A percentile compares a stretch with the other conserved stretches of the same genome.
These are phyloP conservation scores for Amauroascus niger DNA, from an alignment of 2,329 filamentous ascomycete genomes.

Conservation along the genomic window DNA sequence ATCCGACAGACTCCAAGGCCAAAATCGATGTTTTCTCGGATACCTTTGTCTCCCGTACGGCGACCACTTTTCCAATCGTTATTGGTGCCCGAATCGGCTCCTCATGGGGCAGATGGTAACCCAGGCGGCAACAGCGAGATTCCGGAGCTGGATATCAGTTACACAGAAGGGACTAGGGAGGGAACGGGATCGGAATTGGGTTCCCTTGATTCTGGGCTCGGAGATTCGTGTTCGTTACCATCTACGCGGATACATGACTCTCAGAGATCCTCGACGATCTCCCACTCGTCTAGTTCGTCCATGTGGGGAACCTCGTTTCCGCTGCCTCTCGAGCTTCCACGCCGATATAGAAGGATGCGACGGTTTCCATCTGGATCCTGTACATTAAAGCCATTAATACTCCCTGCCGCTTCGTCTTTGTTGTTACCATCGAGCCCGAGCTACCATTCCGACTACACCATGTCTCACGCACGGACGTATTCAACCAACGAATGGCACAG, in stretches of 20 bases:
- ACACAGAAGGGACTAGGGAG: neutral
- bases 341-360: constrained; percentile 25
- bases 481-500: constrained; percentile 8
- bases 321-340: constrained; percentile 19
- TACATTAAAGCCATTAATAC: constrained; percentile 28
- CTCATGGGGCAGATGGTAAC: neutral
- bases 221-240: constrained; percentile 18
- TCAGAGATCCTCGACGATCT: constrained; percentile 23
- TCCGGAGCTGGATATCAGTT: constrained; percentile 4
- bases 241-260: constrained; percentile 17
- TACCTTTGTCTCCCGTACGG: constrained; percentile 21
- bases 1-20: constrained; percentile 20
- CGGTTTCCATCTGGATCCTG: constrained; percentile 30
- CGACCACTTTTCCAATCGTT: constrained; percentile 17
- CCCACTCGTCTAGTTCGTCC: constrained; percentile 20
- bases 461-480: constrained; percentile 6
- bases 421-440: constrained; percentile 12
- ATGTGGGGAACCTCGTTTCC: constrained; percentile 21
- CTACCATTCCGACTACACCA: neutral
- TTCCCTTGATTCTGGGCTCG: constrained; percentile 20
- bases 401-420: constrained; percentile 18
- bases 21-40: constrained; percentile 25
- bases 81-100: constrained; percentile 9
- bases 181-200: constrained; percentile 15
- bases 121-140: constrained; percentile 7